Percentiles rank a stretch among this genome's conserved stretches.
phyloP scores from a whole-genome alignment of 345 rosid species.

The Pseudoturritis turrita region DNA sequence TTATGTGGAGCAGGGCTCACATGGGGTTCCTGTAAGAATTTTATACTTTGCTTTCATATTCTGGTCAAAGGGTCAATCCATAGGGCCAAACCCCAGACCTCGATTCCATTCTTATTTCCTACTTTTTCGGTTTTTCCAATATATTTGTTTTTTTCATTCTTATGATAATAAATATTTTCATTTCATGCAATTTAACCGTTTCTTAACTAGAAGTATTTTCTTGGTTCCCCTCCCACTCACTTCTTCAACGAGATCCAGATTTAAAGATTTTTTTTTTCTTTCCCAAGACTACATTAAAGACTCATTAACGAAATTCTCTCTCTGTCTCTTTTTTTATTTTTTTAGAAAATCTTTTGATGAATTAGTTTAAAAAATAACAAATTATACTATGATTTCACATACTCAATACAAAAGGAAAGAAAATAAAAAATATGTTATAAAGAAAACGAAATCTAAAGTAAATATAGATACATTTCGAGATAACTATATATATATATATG shows the following conservation, averaged over 20 bases:
- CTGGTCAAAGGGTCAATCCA: constrained; percentile 29
- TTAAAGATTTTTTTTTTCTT: no score
- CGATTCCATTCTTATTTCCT: constrained; percentile 13
- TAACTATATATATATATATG: background rate
- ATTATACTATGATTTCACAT: background rate
- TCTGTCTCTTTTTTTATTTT: no score
- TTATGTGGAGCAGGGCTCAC: constrained; percentile 30
- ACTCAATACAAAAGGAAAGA: background rate
- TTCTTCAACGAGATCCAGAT: background rate
- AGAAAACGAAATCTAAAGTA: background rate
- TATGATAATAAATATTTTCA: background rate
- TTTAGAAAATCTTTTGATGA: no score
- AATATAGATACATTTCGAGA: background rate
- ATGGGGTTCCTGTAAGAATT: constrained; percentile 22
- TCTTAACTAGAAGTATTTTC: background rate
- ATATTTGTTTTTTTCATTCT: background rate
- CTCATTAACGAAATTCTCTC: no score
- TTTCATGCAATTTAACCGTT: constrained; percentile 17
- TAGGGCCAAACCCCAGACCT: constrained; percentile 20
- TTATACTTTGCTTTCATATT: constrained; percentile 4
- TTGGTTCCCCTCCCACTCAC: background rate
- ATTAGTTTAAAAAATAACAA: no score
- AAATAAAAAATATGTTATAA: background rate
- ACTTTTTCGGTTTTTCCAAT: background rate
- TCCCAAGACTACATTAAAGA: no score